Base-by-base conservation (phyloP, 169 alveolate species). In the Cyclospora cayetanensis region DNA sequence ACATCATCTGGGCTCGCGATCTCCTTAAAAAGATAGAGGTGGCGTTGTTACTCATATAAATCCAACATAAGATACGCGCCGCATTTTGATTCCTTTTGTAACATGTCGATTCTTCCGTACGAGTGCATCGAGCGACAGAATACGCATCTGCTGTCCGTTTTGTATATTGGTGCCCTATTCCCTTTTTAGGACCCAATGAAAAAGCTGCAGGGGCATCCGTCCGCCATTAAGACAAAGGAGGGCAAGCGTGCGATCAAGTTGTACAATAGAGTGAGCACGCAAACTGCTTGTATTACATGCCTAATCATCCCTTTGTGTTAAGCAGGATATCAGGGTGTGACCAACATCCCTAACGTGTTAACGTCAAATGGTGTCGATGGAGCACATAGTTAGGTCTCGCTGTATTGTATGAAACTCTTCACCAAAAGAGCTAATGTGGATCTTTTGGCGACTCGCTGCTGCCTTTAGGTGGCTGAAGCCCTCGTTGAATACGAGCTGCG, bases 1-100 rank as follows among this genome's bases (percentile, higher is more conserved):
- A 96, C 94, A 98, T 98, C 94, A 96, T 97, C 50, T 98, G 99
- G 99, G 97, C 99, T 15, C 86, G 98, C 87, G 98, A 98, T 76
- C 95, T 98, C 72, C 96, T 97, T 94, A 95, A 96, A 92, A 95
- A 98, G 86, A 97, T 97, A 68, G 95, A 97, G 85, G 94, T 66
- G n/a, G n/a, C n/a, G n/a, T n/a, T n/a, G 0, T 12, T n/a, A 2
- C 80, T 20, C 72, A 18, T 4, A 9, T n/a, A 18, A 9, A 50
- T 50, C 9, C 25, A 50, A 18, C 9, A 18, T 11, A 9, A 18
- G 60, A 50, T 11, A 50, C 60, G 60, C 25, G 18, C 9, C 9
- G 18, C 9, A 50, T 50, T 9, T 50, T 9, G 60, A 50, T n/a
- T n/a, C n/a, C n/a, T n/a, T n/a, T n/a, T n/a, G n/a, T n/a, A n/a